Evolutionary conservation across 176 grass and related monocot genomes (phyloP), one percentile per base, ranked within the genome.

Genomic region (Saccharum officinarum): DNA sequence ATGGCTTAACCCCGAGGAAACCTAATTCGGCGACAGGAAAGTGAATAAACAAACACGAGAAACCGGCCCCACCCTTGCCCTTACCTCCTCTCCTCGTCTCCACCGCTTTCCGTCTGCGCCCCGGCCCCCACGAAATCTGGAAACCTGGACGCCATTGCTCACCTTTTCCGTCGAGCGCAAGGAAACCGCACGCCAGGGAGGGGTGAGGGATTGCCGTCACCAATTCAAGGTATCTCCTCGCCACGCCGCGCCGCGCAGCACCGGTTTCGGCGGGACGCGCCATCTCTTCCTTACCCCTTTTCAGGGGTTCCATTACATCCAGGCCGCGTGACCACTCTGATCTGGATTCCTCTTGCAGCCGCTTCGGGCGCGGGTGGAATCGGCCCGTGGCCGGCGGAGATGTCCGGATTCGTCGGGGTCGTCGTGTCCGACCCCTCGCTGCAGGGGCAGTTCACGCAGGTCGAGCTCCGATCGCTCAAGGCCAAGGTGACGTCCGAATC

Each of bases 391-490:
- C 64, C 69, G 12, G 70, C 13, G 69, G 85, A 62, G 66, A 98
- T 98, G 96, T 95, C 96, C 42, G 90, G 85, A 72, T 98, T 93
- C 85, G 83, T 90, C 4, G 97, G 97, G 22, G 97, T 98, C 73
- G 80, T 95, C 10, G 91, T 98, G 74, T 98, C 97, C 86, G 97
- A 98, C 86, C 97, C 96, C 45, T 95, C 87, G 86, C 91, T 98
- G 63, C 97, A 98, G 81, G 92, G 89, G 14, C 97, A 98, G 83
- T 98, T 98, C 91, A 98, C 97, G 75, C 97, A 98, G 88, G 97
- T 98, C 49, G 97, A 98, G 89, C 90, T 98, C 75, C 93, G 97
- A 83, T 84, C 87, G 59, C 91, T 91, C 84, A 95, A 92, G 89
- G 87, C 93, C 42, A 98, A 95, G 90, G 97, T 98, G 89, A 87